These are phyloP conservation scores for Trichoderma hamatum DNA, from an alignment of 2,329 filamentous ascomycete genomes.

Conservation along the genomic window DNA sequence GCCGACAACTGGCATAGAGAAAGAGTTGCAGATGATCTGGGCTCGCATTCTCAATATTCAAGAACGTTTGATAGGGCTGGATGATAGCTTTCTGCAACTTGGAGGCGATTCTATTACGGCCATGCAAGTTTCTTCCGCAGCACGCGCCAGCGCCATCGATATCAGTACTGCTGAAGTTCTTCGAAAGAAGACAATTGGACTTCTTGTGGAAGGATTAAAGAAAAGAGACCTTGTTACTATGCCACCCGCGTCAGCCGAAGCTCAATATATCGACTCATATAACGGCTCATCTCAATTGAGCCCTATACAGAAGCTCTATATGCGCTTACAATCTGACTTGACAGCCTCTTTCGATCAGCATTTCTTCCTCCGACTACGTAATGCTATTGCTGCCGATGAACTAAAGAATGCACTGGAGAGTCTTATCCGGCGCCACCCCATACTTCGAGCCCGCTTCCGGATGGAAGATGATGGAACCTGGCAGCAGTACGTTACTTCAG, in stretches of 20 bases:
- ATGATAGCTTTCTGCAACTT: constrained; percentile 2
- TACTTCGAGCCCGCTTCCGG: constrained; percentile 12
- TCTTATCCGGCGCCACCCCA: background rate
- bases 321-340: background rate
- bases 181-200: constrained; percentile 23
- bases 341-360: constrained; percentile 14
- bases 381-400: background rate
- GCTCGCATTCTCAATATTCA: constrained; percentile 5
- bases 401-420: background rate
- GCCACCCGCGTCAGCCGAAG: background rate
- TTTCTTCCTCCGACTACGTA: constrained; percentile 15
- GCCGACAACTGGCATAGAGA: too few species aligned
- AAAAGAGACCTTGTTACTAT: background rate
- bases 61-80: background rate
- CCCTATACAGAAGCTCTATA: constrained; percentile 19
- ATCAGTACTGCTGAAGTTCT: constrained; percentile 22
- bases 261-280: background rate
- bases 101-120: constrained; percentile 41
- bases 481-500: background rate
- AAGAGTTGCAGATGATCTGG: background rate
- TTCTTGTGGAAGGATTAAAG: background rate
- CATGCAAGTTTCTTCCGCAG: constrained; percentile 47
- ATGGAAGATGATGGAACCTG: background rate
- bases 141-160: constrained; percentile 32
- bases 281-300: background rate